Conservation (phyloP, 352 stramenopile species). For the Phytopythium aichiense region DNA sequence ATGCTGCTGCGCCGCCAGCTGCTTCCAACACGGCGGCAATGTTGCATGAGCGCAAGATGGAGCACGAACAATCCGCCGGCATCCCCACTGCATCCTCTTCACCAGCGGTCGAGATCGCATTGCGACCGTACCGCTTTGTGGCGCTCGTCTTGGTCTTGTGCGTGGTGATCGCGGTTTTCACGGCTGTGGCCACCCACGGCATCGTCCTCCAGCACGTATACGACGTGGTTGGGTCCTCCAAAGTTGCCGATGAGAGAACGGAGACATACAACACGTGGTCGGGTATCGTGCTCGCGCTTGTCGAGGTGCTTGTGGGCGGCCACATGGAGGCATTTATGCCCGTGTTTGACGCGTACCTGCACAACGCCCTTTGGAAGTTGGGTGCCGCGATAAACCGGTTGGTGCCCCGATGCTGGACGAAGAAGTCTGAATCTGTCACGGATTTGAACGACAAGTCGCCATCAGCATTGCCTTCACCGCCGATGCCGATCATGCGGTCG, state of each 20-base stretch:
- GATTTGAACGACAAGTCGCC: no score
- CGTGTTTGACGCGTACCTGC: slow-evolving; percentile 36
- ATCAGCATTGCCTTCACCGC: slow-evolving; percentile 8
- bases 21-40: no score
- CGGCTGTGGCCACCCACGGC: slow-evolving; percentile 23
- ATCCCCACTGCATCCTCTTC: no score
- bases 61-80: no score
- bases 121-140: slow-evolving; percentile 17
- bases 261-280: slow-evolving; percentile 43
- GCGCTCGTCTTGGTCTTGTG: slow-evolving; percentile 17
- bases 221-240: slow-evolving; percentile 30
- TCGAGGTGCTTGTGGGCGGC: slow-evolving; percentile 35
- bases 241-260: slow-evolving; percentile 23
- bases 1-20: no score
- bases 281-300: slow-evolving; percentile 34
- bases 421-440: not conserved
- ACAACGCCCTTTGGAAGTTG: slow-evolving; percentile 42
- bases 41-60: no score
- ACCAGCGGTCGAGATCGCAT: slow-evolving; percentile 16
- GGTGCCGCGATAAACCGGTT: no score
- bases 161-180: slow-evolving; percentile 27
- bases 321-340: slow-evolving; percentile 34
- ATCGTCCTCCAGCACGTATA: slow-evolving; percentile 29
- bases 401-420: not conserved
- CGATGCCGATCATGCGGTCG: slow-evolving; percentile 7